Evolutionary conservation across 2,329 filamentous ascomycete species (phyloP).

Genomic region (Diaporthe citri): DNA sequence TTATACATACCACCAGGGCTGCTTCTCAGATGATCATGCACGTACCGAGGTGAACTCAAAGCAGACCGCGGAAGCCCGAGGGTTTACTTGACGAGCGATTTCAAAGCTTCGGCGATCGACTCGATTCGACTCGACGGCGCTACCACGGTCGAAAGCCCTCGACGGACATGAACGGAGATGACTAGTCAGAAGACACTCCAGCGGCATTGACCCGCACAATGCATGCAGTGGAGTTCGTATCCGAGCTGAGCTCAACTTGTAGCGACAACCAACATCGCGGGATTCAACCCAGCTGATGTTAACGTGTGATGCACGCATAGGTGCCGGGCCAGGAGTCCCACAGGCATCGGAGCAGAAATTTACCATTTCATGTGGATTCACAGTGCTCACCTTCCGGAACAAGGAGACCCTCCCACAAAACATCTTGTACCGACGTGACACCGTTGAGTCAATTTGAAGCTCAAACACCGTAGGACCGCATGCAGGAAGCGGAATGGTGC

Average conservation of each 20-base stretch:
- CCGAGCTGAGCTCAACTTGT: neutral
- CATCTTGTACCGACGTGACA: neutral
- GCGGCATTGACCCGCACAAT: neutral
- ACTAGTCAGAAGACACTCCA: neutral
- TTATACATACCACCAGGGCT: neutral
- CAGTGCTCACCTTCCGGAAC: neutral
- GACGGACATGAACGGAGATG: neutral
- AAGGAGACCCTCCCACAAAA: neutral
- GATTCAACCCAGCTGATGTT: neutral
- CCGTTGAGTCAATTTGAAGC: neutral
- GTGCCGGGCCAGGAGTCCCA: neutral
- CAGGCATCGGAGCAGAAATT: neutral
- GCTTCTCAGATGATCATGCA: neutral
- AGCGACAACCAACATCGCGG: neutral
- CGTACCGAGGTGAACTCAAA: neutral
- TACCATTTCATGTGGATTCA: neutral
- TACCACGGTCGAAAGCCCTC: neutral
- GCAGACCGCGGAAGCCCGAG: no score
- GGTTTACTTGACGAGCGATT: neutral
- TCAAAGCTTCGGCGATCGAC: neutral
- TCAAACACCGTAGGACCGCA: neutral
- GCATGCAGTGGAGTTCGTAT: constrained; percentile 10
- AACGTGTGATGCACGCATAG: neutral
- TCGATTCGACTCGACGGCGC: neutral
- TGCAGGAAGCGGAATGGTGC: neutral